Percentiles rank a stretch among this genome's conserved stretches.
Evolutionary conservation across 139 green algal species (phyloP).

Genomic region (Volvox reticuliferus): DNA sequence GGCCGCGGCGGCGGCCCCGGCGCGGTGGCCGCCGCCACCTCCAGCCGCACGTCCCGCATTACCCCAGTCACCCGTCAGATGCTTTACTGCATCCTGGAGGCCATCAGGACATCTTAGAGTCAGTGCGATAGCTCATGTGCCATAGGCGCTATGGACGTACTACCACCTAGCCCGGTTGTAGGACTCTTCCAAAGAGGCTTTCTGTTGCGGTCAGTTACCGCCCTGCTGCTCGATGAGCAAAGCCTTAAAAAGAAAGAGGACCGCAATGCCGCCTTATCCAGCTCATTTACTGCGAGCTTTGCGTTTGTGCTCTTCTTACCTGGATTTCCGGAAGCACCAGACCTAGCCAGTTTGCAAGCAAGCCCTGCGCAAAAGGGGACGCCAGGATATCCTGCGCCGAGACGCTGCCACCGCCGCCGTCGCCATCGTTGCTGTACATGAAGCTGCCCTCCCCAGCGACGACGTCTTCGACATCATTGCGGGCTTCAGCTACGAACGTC

Average conservation of each 20-base stretch:
- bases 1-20: too few relatives aligned
- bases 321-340: not conserved
- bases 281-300: too few relatives aligned
- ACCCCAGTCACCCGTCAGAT: not conserved
- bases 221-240: too few relatives aligned
- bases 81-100: not conserved
- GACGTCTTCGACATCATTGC: not conserved
- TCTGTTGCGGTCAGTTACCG: too few relatives aligned
- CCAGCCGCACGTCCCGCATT: not conserved
- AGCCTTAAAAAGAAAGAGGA: too few relatives aligned
- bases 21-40: not conserved
- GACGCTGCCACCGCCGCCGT: not conserved
- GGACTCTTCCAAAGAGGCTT: too few relatives aligned
- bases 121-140: too few relatives aligned
- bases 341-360: not conserved
- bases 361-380: not conserved
- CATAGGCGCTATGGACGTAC: too few relatives aligned
- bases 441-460: not conserved
- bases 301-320: not conserved
- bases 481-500: not conserved
- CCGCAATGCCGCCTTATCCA: too few relatives aligned
- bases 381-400: not conserved
- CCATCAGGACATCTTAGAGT: not conserved
- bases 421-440: not conserved
- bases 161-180: too few relatives aligned